phyloP scores from a whole-genome alignment of 306 rosid species.

The Medicago ruthenica region DNA sequence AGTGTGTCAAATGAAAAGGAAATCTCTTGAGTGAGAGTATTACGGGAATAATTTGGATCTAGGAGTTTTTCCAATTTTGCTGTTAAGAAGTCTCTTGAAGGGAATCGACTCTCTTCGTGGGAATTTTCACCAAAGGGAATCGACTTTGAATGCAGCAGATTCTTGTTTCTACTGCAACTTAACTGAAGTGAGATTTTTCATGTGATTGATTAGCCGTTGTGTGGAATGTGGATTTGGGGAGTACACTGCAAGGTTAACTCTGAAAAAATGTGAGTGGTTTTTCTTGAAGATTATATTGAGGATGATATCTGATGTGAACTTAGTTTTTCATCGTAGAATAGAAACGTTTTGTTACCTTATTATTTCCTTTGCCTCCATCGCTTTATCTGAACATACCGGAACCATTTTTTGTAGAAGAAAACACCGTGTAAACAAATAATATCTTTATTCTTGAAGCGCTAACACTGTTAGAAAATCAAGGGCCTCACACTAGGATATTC shows the following conservation, averaged over 20 bases:
- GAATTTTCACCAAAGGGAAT: not conserved
- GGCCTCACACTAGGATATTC: constrained; percentile 14
- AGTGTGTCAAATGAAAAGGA: constrained; percentile 33
- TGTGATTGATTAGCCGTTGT: constrained; percentile 11
- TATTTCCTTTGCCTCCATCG: constrained; percentile 6
- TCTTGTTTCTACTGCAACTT: constrained; percentile 21
- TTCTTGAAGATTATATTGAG: constrained; percentile 1
- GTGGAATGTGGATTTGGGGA: not conserved
- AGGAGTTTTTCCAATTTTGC: not conserved
- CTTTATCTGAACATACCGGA: constrained; percentile 6
- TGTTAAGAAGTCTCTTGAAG: constrained; percentile 22
- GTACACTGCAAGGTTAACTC: not conserved
- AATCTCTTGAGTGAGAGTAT: constrained; percentile 39
- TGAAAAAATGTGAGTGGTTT: constrained; percentile 5
- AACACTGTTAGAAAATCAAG: constrained; percentile 25
- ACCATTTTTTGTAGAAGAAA: constrained; percentile 28
- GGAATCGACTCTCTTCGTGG: not conserved
- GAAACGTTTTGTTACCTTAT: not conserved
- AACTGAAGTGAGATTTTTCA: constrained; percentile 11
- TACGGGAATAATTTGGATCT: not conserved
- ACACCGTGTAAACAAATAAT: constrained; percentile 10
- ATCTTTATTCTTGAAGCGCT: constrained; percentile 7
- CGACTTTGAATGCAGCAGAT: not conserved
- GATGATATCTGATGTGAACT: constrained; percentile 6
- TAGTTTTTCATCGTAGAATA: not conserved